Evolutionary conservation across 108 stramenopile genomes (phyloP), one percentile per base, ranked within the genome.

Genomic region (Heterococcus sp.): DNA sequence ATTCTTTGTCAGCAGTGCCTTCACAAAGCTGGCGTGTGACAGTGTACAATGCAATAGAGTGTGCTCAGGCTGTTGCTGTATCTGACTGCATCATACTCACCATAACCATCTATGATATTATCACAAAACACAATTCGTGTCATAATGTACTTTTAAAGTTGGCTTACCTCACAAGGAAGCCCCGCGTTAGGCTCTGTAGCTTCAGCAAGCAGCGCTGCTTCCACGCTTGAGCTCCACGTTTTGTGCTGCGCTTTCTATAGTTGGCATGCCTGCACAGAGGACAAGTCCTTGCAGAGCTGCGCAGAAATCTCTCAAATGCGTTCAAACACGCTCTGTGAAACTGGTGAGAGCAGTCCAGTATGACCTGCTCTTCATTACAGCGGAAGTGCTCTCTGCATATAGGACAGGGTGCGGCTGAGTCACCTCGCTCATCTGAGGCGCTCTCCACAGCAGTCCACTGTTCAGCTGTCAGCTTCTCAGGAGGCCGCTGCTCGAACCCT

Each of bases 271-370:
- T 35, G 78, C 78, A 80, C 31, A 80, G 32, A 1, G 78, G 78
- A 28, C 78, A 80, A 32, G 31, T 46, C 31, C 69, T 35, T 38
- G 71, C 78, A 8, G 35, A 3, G 30, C 0, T 32, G 32, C 78
- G 78, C 3, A 72, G 32, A 35, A 80, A 80, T 14, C 32, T 30
- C 78, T 80, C 78, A 37, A 80, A 80, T 2, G 78, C 35, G 28
- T 37, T 21, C 36, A 80, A 35, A 37, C 78, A 80, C 78, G 65
- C 29, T 21, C 32, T 40, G 71, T 80, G 78, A 29, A 80, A 80
- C 32, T 65, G 38, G 65, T 80, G 78, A 38, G 72, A 73, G 78
- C 78, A 80, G 71, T 65, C 66, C 14, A 80, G 72, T 38, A 80
- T 40, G 34, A 80, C 72, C 65, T 80, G 72, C 38, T 38, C 34